A percentile compares a stretch with the other conserved stretches of the same genome.
Evolutionary conservation across 768 basidiomycete species (phyloP).

Genomic region (Nidularia sp.): DNA sequence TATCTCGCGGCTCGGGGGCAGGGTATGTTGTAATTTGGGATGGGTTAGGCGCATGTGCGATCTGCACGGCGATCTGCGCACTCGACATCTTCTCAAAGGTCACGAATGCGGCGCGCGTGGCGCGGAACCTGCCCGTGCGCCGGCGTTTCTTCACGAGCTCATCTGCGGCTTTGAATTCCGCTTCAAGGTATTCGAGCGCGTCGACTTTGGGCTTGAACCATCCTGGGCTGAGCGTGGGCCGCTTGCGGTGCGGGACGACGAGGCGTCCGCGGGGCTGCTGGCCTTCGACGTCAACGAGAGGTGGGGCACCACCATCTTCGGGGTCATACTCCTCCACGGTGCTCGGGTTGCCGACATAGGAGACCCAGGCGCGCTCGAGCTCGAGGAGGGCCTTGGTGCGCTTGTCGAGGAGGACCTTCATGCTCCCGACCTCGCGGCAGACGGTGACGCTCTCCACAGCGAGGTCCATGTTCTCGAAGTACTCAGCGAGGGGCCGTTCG

Average conservation of each 20-base stretch:
- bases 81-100: constrained; percentile 96
- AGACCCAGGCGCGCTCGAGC: constrained; percentile 83
- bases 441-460: constrained; percentile 91
- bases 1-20: constrained; percentile 93
- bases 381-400: constrained; percentile 77
- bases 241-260: constrained; percentile 68
- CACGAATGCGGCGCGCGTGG: constrained; percentile 87
- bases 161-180: constrained; percentile 75
- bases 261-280: constrained; percentile 44
- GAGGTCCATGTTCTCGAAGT: constrained; percentile 87
- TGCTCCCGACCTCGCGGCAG: constrained; percentile 73
- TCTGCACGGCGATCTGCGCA: constrained; percentile 91
- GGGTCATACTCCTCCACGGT: constrained; percentile 79
- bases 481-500: constrained; percentile 84
- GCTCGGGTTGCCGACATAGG: constrained; percentile 93
- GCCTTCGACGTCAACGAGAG: constrained; percentile 47
- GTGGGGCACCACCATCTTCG: constrained; percentile 44
- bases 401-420: constrained; percentile 71
- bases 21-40: constrained; percentile 63
- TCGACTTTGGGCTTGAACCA: constrained; percentile 82
- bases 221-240: constrained; percentile 72
- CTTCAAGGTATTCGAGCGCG: constrained; percentile 84
- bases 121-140: constrained; percentile 66
- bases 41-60: constrained; percentile 70
- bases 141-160: constrained; percentile 77